Base-by-base conservation (phyloP, 2,329 filamentous ascomycete species). In the Alternaria sp. region DNA sequence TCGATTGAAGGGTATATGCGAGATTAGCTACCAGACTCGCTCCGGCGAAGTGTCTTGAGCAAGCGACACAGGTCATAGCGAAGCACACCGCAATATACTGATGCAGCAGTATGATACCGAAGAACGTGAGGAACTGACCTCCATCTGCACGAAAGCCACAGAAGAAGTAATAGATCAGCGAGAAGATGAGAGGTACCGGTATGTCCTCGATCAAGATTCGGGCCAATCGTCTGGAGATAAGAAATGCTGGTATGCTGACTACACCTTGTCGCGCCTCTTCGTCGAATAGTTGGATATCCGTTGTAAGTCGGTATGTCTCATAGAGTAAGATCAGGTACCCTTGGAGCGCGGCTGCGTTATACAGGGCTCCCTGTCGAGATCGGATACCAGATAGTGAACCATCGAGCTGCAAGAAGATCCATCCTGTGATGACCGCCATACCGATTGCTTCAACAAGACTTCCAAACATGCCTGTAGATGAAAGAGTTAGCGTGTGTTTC, bases 101-200 rank as follows among this genome's bases (percentile, higher is more conserved):
- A 45, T 87, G 89, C 3, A 93, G 75, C 5, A 94, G 76, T 0
- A 89, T 85, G 38, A 93, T 83, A 3, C 84, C 81, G 65, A 93
- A 90, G 79, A 93, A 94, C 1, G 85, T 88, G 59, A 94, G 89
- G 76, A 93, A 93, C 55, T 90, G 86, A 2, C 71, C 78, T 0
- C 84, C 86, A 9, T 89, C 85, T 3, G 84, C 82, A 48, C 91
- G 86, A 67, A 93, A 92, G 0, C 90, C 90, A 7, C 88, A 86
- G 89, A 93, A 92, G 74, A 92, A 93, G 76, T 93, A 94, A 71
- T 89, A 89, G 8, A 93, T 89, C 2, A 88, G 78, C 6, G 88
- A 88, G 71, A 90, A 93, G 4, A 92, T 74, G 16, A 92, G 83
- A 0, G 91, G 91, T 1, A 92, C 90, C 0, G 90, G 89, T 0